Evolutionary conservation across 1,139 yeast species (phyloP), one percentile per base, ranked within the genome.

Genomic region (Geotrichum phurueaensis): DNA sequence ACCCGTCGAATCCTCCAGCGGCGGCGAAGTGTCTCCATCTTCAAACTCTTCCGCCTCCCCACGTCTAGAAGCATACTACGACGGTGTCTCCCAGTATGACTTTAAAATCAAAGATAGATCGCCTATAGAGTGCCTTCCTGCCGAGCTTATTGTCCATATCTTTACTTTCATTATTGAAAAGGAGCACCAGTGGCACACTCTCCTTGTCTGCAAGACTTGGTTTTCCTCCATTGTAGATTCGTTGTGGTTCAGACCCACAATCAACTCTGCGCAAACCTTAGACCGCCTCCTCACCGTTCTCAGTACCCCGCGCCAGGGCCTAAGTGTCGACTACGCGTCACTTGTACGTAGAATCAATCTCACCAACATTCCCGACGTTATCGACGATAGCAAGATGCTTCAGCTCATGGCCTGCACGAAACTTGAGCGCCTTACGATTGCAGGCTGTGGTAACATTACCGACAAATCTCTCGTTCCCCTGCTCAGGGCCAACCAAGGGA

Each of bases 241-340:
- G 59, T 78, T 92, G 51, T 92, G 97, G 96, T 89, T 89, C 70
- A 82, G 98, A 64, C 97, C 97, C 1, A 86, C 85, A 27, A 57
- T 48, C 58, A 55, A 57, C 50, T 51, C 36, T 56, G 51, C 59
- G 22, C 60, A 39, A 39, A 56, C 59, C 54, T 58, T 62, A 31
- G 59, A 56, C 15, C 48, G 51, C 13, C 56, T 68, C 31, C 53
- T 63, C 23, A 58, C 60, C 49, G 63, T 69, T 3, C 53, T 68
- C 51, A 79, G 81, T 60, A 80, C 87, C 59, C 78, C 80, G 64
- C 74, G 76, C 51, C 81, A 86, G 7, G 33, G 84, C 86, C 76
- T 74, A 58, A 67, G 79, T 27, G 79, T 83, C 20, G 76, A 82
- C 68, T 92, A 92, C 73, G 80, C 95, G 61, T 76, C 76, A 55